phyloP scores from a whole-genome alignment of 805 yeast species.

The Maudiozyma turicensis region DNA sequence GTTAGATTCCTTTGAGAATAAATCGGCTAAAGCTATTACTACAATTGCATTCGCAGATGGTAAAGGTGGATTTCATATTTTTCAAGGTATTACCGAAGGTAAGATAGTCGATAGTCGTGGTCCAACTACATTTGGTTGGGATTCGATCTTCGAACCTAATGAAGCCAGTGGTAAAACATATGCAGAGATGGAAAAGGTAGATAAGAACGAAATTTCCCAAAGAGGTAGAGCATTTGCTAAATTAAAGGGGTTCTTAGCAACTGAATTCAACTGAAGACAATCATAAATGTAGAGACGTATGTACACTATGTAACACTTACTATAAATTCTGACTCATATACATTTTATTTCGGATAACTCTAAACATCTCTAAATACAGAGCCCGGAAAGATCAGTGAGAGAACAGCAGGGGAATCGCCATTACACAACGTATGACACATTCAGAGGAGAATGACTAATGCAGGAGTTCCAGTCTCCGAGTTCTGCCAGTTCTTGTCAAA shows the following conservation, averaged over 20 bases:
- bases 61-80: constrained; percentile 66
- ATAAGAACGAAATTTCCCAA: constrained; percentile 79
- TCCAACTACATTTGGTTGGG: constrained; percentile 87
- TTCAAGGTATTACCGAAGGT: constrained; percentile 82
- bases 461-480: too few species aligned
- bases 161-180: constrained; percentile 55
- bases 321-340: too few species aligned
- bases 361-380: too few species aligned
- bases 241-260: constrained; percentile 45
- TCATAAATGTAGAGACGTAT: not conserved
- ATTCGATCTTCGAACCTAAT: constrained; percentile 73
- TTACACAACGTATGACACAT: too few species aligned
- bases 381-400: too few species aligned
- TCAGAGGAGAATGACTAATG: too few species aligned
- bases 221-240: constrained; percentile 74
- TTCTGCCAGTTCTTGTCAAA: too few species aligned
- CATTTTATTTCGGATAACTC: too few species aligned
- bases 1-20: constrained; percentile 73
- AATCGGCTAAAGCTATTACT: constrained; percentile 78
- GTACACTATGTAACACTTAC: too few species aligned
- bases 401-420: too few species aligned
- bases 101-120: constrained; percentile 70
- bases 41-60: constrained; percentile 88
- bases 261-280: not conserved
- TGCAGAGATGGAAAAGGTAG: constrained; percentile 76